Evolutionary conservation across 2,329 filamentous ascomycete species (phyloP).

Genomic region (Fusarium chaquense): DNA sequence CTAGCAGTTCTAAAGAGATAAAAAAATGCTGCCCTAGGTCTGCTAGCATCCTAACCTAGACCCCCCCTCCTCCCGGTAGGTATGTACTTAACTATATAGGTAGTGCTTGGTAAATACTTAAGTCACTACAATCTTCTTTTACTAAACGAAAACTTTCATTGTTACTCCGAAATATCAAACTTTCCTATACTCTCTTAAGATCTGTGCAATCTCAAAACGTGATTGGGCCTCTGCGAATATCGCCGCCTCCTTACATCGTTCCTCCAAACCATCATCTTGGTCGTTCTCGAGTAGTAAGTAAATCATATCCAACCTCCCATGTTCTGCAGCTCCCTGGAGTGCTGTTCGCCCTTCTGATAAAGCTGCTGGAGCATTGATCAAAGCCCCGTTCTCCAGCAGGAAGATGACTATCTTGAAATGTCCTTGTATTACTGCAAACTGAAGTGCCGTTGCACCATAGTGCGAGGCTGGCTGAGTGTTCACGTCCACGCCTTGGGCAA

Average conservation of each 20-base stretch:
- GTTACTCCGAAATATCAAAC: not conserved
- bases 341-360: not conserved
- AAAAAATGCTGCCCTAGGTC: too few species aligned
- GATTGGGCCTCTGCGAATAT: not conserved
- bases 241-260: not conserved
- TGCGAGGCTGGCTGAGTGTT: not conserved
- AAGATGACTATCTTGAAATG: not conserved
- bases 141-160: not conserved
- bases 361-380: not conserved
- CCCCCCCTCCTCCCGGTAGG: too few species aligned
- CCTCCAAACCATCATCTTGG: not conserved
- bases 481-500: not conserved
- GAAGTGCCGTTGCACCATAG: not conserved
- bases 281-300: conserved; percentile 1
- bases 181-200: not conserved
- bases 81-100: not conserved
- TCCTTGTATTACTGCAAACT: not conserved
- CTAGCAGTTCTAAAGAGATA: too few species aligned
- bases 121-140: not conserved
- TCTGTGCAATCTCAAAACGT: not conserved
- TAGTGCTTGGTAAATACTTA: not conserved
- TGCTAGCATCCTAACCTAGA: too few species aligned
- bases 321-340: not conserved
- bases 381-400: not conserved
- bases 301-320: not conserved